Conservation (phyloP, 192 early-diverging fungal genomes). For the Coemansia sp. region DNA sequence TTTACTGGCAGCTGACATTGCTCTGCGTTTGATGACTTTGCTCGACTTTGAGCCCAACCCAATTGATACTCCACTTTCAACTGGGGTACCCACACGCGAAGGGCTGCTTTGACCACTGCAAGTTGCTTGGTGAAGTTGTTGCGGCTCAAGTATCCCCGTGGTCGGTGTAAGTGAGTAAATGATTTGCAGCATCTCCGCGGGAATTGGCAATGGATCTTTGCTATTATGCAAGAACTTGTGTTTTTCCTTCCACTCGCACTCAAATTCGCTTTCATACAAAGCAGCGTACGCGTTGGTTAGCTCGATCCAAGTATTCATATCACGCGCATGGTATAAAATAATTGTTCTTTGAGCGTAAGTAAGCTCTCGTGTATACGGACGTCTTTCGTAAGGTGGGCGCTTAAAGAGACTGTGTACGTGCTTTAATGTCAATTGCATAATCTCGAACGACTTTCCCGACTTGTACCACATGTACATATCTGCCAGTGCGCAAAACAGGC, state of each 20-base stretch:
- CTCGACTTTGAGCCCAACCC: neutral
- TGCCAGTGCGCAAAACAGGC: conserved; percentile 31
- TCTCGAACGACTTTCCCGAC: conserved; percentile 10
- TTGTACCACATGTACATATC: conserved; percentile 30
- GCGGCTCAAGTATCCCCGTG: neutral
- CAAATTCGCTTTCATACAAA: conserved; percentile 13
- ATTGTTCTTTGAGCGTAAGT: conserved; percentile 37
- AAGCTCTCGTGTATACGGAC: conserved; percentile 30
- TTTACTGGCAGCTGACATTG: conserved; percentile 16
- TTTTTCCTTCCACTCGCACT: conserved; percentile 21
- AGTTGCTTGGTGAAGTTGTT: conserved; percentile 2
- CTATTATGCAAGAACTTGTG: conserved; percentile 22
- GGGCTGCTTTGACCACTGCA: neutral
- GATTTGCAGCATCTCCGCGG: conserved; percentile 13
- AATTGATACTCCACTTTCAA: neutral
- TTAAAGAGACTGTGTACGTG: conserved; percentile 45
- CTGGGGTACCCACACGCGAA: neutral
- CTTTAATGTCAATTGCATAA: conserved; percentile 29
- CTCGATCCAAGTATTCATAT: conserved; percentile 17
- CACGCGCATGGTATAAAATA: conserved; percentile 31
- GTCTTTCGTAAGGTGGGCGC: conserved; percentile 27
- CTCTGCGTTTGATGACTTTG: conserved; percentile 23
- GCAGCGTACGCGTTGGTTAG: conserved; percentile 23
- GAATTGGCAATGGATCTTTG: conserved; percentile 5
- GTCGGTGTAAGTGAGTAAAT: conserved; percentile 12